Conservation (phyloP, 2,329 filamentous ascomycete genomes). For the Fusarium sp. region DNA sequence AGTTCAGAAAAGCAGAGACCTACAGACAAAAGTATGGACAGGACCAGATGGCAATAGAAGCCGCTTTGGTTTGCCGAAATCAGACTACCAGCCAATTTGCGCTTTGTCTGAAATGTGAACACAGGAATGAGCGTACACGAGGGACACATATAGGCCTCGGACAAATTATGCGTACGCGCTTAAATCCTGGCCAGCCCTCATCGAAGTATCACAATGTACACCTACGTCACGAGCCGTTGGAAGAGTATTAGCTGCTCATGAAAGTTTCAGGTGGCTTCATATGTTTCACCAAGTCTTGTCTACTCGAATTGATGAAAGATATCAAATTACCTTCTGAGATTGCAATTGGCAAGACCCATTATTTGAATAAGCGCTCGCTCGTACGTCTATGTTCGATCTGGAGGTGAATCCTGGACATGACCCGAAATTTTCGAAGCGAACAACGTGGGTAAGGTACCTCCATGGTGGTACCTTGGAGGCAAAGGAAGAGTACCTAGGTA, state of each 20-base stretch:
- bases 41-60: background rate
- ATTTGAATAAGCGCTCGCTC: background rate
- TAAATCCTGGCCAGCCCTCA: background rate
- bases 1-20: constrained; percentile 7
- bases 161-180: background rate
- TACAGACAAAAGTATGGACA: background rate
- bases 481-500: constrained; percentile 8
- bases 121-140: background rate
- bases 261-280: background rate
- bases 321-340: background rate
- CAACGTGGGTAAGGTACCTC: background rate
- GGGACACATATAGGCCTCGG: background rate
- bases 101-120: background rate
- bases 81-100: background rate
- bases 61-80: background rate
- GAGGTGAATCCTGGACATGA: background rate
- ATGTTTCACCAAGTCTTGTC: background rate
- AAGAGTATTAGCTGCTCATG: background rate
- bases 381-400: background rate
- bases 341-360: background rate
- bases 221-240: too few species aligned
- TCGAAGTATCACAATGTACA: background rate
- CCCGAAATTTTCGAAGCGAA: constrained; percentile 4
- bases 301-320: background rate
- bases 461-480: background rate